Evolutionary conservation across 106 monocot species (phyloP).

Genomic region (Dendrobium catenatum): DNA sequence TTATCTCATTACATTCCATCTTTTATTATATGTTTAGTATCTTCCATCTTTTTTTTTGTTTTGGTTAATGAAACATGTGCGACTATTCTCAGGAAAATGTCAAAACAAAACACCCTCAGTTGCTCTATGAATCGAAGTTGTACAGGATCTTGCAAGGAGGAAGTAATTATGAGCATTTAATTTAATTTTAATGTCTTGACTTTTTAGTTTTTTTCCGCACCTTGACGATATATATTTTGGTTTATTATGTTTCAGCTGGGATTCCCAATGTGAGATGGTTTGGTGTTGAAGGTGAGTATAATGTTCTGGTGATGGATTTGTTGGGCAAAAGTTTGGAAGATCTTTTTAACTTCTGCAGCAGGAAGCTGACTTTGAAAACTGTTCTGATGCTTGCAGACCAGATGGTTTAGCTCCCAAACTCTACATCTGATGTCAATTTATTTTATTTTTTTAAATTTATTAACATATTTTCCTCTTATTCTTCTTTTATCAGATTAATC

Average conservation of each 20-base stretch:
- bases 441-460: neutral
- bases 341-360: slow-evolving; percentile 38
- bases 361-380: slow-evolving; percentile 43
- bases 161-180: slow-evolving; percentile 19
- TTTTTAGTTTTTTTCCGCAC: neutral
- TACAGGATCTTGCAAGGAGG: slow-evolving; percentile 51
- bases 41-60: too few species aligned
- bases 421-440: neutral
- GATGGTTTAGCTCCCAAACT: slow-evolving; percentile 21
- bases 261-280: slow-evolving; percentile 45
- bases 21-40: too few species aligned
- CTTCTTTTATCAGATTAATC: slow-evolving; percentile 34
- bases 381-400: slow-evolving; percentile 57
- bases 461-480: neutral
- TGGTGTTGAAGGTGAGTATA: slow-evolving; percentile 46
- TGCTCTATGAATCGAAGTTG: slow-evolving; percentile 48
- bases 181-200: neutral
- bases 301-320: slow-evolving; percentile 54
- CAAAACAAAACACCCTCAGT: slow-evolving; percentile 54
- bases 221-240: neutral
- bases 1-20: too few species aligned
- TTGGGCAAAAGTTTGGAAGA: slow-evolving; percentile 55
- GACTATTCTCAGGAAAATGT: slow-evolving; percentile 30
- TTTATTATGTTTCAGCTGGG: slow-evolving; percentile 25
- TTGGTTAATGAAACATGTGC: too few species aligned